Conservation (phyloP, 805 yeast species). For the Wickerhamiella hasegawae region DNA sequence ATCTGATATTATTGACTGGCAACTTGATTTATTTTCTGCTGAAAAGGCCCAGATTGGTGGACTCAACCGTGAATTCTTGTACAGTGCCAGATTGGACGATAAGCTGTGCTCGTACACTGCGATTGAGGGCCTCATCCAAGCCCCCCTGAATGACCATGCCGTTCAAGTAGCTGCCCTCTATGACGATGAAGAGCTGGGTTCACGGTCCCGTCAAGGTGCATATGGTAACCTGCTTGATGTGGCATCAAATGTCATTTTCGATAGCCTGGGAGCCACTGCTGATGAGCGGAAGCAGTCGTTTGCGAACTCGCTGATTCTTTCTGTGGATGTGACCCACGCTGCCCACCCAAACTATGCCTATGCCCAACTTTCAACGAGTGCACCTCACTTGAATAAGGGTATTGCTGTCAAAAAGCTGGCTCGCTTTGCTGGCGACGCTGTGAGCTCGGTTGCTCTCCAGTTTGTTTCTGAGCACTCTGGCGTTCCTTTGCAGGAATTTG, state of each 20-base stretch:
- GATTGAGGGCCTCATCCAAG: constrained; percentile 37
- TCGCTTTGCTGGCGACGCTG: constrained; percentile 68
- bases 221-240: constrained; percentile 55
- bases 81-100: constrained; percentile 73
- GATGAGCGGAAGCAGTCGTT: constrained; percentile 26
- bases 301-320: constrained; percentile 60
- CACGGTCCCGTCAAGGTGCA: constrained; percentile 63
- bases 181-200: constrained; percentile 74
- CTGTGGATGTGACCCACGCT: constrained; percentile 73
- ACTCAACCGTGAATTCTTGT: constrained; percentile 51
- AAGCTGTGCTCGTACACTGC: constrained; percentile 68
- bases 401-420: constrained; percentile 67
- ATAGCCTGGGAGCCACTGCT: constrained; percentile 25
- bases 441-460: constrained; percentile 54
- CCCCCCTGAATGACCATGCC: constrained; percentile 21
- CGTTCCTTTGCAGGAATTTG: constrained; percentile 60
- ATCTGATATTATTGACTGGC: constrained; percentile 47
- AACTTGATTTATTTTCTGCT: constrained; percentile 62
- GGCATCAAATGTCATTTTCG: constrained; percentile 33
- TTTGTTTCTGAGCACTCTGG: constrained; percentile 48
- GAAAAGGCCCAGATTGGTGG: constrained; percentile 69
- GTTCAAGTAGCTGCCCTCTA: constrained; percentile 44
- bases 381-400: constrained; percentile 66
- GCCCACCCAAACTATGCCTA: constrained; percentile 53
- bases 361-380: constrained; percentile 57